These are phyloP conservation scores for Thoreauomyces humboldtii DNA, from an alignment of 192 early-diverging fungal genomes.

Conservation along the genomic window DNA sequence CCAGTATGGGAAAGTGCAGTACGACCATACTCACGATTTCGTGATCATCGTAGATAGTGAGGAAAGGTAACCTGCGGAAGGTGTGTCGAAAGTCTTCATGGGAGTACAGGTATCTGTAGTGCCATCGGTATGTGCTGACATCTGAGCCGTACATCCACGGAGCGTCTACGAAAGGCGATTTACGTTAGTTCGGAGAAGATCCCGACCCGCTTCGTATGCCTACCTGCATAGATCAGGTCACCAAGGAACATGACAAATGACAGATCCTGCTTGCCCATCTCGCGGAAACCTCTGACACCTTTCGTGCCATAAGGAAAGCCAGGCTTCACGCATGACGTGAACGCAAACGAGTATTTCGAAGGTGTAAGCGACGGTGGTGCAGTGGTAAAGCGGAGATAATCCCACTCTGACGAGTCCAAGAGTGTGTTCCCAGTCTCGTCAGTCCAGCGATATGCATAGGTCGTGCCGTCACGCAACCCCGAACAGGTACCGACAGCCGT, in stretches of 20 bases:
- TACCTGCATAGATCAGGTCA: slow-evolving; percentile 30
- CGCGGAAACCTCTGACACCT: slow-evolving; percentile 23
- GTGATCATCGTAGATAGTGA: slow-evolving; percentile 35
- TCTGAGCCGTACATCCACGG: slow-evolving; percentile 28
- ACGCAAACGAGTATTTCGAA: slow-evolving; percentile 24
- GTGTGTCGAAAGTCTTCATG: slow-evolving; percentile 19
- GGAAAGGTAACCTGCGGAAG: slow-evolving; percentile 23
- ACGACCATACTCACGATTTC: slow-evolving; percentile 30
- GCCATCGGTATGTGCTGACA: slow-evolving; percentile 31
- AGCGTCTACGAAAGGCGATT: slow-evolving; percentile 14
- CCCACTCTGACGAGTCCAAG: not conserved
- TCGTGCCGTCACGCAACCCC: slow-evolving; percentile 4
- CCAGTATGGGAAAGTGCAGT: too few species aligned
- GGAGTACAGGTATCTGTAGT: slow-evolving; percentile 29
- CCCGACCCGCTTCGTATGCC: not conserved
- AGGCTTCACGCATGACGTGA: slow-evolving; percentile 31
- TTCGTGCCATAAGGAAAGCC: slow-evolving; percentile 32
- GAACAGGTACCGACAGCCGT: slow-evolving; percentile 7
- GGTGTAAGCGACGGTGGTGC: slow-evolving; percentile 1
- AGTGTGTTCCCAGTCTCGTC: not conserved
- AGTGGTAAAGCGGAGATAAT: slow-evolving; percentile 9
- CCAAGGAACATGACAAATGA: slow-evolving; percentile 30
- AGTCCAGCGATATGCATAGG: slow-evolving; percentile 22
- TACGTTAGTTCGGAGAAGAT: not conserved
- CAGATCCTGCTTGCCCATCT: slow-evolving; percentile 29